These are phyloP conservation scores for Glycyrrhiza uralensis DNA, from an alignment of 306 rosid species.

Conservation along the genomic window DNA sequence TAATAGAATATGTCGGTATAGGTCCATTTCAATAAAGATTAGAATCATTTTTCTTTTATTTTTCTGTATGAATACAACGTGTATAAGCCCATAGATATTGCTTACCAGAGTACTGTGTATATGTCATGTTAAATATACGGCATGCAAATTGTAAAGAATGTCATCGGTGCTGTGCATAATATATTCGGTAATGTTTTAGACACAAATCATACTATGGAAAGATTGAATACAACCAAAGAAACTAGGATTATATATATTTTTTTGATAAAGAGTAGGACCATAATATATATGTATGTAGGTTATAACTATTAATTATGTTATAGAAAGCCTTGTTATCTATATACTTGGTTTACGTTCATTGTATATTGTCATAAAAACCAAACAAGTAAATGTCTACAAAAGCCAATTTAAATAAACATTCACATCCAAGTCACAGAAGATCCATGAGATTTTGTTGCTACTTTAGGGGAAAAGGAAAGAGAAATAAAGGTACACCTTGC, in stretches of 20 bases:
- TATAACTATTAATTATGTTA: too few relatives aligned
- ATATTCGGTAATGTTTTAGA: neutral
- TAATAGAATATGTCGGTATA: neutral
- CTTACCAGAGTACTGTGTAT: neutral
- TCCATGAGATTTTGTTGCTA: constrained; percentile 22
- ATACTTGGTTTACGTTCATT: too few relatives aligned
- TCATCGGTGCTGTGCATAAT: neutral
- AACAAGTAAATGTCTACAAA: neutral
- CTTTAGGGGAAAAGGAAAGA: constrained; percentile 14
- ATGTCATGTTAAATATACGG: neutral
- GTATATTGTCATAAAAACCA: constrained; percentile 10
- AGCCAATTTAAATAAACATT: constrained; percentile 15
- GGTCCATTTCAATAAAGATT: constrained; percentile 22
- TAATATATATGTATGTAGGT: too few relatives aligned
- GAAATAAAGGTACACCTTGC: constrained; percentile 24
- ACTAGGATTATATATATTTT: too few relatives aligned
- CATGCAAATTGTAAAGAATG: neutral
- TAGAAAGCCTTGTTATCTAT: too few relatives aligned
- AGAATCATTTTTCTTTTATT: neutral
- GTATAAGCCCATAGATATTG: constrained; percentile 13
- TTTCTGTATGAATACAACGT: constrained; percentile 10
- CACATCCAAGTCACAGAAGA: constrained; percentile 16
- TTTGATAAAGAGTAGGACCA: neutral
- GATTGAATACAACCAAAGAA: too few relatives aligned
- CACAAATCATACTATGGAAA: neutral